Percentiles rank a stretch among this genome's conserved stretches.
phyloP scores from a whole-genome alignment of 495 filamentous ascomycete genomes.

The Lasiosphaeria hispida region DNA sequence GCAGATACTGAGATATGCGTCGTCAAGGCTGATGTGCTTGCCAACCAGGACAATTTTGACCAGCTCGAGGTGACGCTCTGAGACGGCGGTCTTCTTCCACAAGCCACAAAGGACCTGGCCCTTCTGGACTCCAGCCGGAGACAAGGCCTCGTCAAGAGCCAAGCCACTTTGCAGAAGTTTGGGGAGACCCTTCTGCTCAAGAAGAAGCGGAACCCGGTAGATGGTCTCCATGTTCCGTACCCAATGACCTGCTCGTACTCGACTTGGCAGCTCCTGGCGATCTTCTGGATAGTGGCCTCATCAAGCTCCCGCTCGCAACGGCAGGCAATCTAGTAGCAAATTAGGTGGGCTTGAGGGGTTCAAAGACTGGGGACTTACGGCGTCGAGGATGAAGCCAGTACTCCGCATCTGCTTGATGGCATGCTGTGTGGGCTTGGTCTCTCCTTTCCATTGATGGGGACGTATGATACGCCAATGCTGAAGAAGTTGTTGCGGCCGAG shows the following conservation, averaged over 20 bases:
- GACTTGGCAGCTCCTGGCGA: constrained; percentile 83
- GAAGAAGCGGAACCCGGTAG: constrained; percentile 89
- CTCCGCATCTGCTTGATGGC: constrained; percentile 79
- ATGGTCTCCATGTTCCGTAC: constrained; percentile 83
- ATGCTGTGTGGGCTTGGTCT: constrained; percentile 95
- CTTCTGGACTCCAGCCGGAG: not conserved
- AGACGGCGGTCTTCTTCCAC: constrained; percentile 67
- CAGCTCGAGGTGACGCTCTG: constrained; percentile 59
- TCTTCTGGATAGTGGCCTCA: constrained; percentile 73
- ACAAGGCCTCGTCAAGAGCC: constrained; percentile 28
- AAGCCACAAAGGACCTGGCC: constrained; percentile 53
- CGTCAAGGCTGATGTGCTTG: constrained; percentile 81
- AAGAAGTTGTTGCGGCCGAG: constrained; percentile 79
- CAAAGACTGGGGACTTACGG: constrained; percentile 46
- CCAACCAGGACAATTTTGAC: constrained; percentile 87
- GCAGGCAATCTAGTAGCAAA: constrained; percentile 68
- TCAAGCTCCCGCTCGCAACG: constrained; percentile 76
- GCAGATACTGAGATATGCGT: constrained; percentile 73
- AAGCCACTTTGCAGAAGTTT: constrained; percentile 45
- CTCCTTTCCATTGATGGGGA: constrained; percentile 79
- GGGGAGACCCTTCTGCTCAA: constrained; percentile 64
- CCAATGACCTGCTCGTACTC: constrained; percentile 76
- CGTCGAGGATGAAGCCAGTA: constrained; percentile 80
- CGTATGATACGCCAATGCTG: constrained; percentile 78
- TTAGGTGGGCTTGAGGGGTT: not conserved